Evolutionary conservation across 1,139 yeast genomes (phyloP), one percentile per base, ranked within the genome.

Genomic region (Nakaseomyces delphensis): DNA sequence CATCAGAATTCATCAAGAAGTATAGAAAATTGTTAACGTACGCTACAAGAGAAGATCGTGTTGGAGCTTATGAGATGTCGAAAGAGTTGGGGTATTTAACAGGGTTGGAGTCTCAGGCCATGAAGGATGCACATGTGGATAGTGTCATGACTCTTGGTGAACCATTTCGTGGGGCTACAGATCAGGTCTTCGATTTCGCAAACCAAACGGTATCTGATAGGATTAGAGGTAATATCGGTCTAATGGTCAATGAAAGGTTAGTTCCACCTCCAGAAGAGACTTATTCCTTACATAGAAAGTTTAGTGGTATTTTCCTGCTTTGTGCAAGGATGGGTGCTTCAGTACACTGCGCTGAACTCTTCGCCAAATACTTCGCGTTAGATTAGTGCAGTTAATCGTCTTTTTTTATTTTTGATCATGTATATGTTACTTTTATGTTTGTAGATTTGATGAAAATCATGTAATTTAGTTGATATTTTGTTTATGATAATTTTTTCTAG

Each of bases 241-340:
- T 87, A 41, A 89, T 91, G 98, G 72, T 91, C 51, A 76, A 81
- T 49, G 96, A 93, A 63, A 76, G 99, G 53, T 70, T 91, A 48
- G 77, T 96, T 4, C 97, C 98, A 4, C 99, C 98, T 4, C 99
- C 99, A 3, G 97, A 91, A 60, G 98, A 91, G 62, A 91, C 98
- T 0, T 91, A 91, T 62, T 84, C 95, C 7, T 70, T 93, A 55
- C 98, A 91, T 63, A 74, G 99, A 56, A 91, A 93, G 58, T 77
- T 91, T 59, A 83, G 95, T 60, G 98, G 99, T 9, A 95, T 93
- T 1, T 93, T 84, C 58, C 69, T 91, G 51, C 70, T 91, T 44
- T 91, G 98, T 67, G 84, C 97, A 3, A 76, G 87, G 56, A 71
- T 91, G 64, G 70, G 77, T 36, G 96, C 97, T 2, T 70, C 74